Percentiles rank a stretch among this genome's conserved stretches.
phyloP scores from a whole-genome alignment of 768 basidiomycete genomes.

The Boletus edulis region DNA sequence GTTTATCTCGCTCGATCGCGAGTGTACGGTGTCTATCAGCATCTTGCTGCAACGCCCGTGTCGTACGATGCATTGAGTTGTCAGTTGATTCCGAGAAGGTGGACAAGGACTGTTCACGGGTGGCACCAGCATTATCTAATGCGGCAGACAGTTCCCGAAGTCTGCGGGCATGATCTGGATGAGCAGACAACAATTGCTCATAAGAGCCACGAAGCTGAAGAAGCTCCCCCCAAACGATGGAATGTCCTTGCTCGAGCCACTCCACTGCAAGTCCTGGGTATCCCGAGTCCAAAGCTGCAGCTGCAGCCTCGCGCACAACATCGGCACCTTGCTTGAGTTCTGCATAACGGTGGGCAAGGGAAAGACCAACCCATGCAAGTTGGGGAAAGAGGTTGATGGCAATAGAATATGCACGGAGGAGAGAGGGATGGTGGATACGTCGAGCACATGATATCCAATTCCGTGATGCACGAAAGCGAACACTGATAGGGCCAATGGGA shows the following conservation, averaged over 20 bases:
- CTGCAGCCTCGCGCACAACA: constrained; percentile 23
- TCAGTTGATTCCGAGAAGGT: too few relatives aligned
- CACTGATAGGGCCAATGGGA: too few relatives aligned
- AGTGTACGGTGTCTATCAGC: too few relatives aligned
- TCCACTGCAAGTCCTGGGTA: constrained; percentile 5
- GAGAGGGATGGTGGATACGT: constrained; percentile 1
- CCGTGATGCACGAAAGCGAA: constrained; percentile 5
- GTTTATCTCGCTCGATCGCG: too few relatives aligned
- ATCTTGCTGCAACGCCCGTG: too few relatives aligned
- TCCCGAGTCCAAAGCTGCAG: constrained; percentile 15
- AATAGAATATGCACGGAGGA: constrained; percentile 15
- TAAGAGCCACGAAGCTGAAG: constrained; percentile 11
- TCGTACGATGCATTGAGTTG: too few relatives aligned
- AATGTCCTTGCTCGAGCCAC: constrained; percentile 17
- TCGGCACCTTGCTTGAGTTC: constrained; percentile 7
- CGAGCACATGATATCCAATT: constrained; percentile 6
- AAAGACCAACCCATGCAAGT: constrained; percentile 13
- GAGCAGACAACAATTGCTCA: background rate
- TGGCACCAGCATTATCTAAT: too few relatives aligned
- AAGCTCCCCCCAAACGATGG: constrained; percentile 16
- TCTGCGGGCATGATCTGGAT: too few relatives aligned
- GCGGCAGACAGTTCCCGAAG: too few relatives aligned
- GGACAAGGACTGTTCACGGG: too few relatives aligned
- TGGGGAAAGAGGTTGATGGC: constrained; percentile 20
- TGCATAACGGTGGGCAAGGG: constrained; percentile 15